Base-by-base conservation (phyloP, 805 yeast species). In the Suhomyces prunicola region DNA sequence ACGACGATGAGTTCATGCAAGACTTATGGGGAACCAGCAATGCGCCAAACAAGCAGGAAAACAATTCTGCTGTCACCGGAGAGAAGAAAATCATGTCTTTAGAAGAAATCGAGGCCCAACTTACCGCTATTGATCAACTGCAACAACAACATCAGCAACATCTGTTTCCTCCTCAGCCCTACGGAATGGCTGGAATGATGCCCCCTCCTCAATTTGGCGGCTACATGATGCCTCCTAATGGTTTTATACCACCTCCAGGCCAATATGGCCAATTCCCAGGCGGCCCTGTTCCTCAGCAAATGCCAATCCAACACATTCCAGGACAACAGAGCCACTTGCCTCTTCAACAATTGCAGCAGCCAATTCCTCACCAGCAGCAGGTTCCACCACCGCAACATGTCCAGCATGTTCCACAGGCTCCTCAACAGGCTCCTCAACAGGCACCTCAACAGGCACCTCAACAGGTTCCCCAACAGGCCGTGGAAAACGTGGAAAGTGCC, bases 51-150 rank as follows among this genome's bases (percentile, higher is more conserved):
- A 23, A 45, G 22, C 12, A 23, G 23, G 54, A 52, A 39, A 13
- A 40, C 35, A 3, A 29, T 42, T 46, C 45, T 8, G 66, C 63
- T 19, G 15, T 22, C 5, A 12, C 19, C 1, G 80, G 70, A 26
- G 76, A 71, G 50, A 75, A 76, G 59, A 80, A 79, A 60, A 78
- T 86, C 22, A 70, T 88, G 60, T 87, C 96, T 9, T 75, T 90
- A 66, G 93, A 88, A 66, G 96, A 91, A 61, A 81, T 91, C 58
- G 97, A 91, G 71, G 90, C 96, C 7, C 90, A 84, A 61, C 74
- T 86, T 65, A 74, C 84, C 54, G 76, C 80, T 5, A 74, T 78
- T 52, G 79, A 72, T 52, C 62, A 62, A 44, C 48, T 60, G 48
- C 71, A 65, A 41, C 64, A 57, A 22, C 64, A 58, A 40, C 59